Percentiles rank a stretch among this genome's conserved stretches.
phyloP scores from a whole-genome alignment of 768 basidiomycete species.

The Fomitopsis pulvina region DNA sequence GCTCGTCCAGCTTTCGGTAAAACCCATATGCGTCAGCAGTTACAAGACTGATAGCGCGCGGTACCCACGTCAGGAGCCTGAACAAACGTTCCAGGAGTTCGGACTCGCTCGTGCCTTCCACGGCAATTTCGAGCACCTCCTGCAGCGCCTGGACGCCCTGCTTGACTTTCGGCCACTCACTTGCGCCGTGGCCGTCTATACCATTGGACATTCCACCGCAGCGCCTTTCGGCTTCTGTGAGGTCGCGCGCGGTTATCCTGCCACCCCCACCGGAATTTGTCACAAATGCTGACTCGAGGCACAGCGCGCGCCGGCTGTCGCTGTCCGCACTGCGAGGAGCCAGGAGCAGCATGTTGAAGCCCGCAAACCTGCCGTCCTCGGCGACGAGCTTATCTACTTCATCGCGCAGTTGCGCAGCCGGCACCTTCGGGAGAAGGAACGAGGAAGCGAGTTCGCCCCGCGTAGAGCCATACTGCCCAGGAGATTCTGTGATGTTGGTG shows the following conservation, averaged over 20 bases:
- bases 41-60: conserved; percentile 3
- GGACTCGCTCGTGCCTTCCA: conserved; percentile 37
- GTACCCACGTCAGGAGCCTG: conserved; percentile 61
- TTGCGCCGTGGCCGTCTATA: conserved; percentile 52
- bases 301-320: conserved; percentile 17
- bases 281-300: conserved; percentile 49
- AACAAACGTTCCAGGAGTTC: conserved; percentile 55
- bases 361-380: conserved; percentile 53
- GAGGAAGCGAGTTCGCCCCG: conserved; percentile 63
- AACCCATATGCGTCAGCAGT: neutral
- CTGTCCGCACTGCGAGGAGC: conserved; percentile 26
- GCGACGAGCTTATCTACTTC: conserved; percentile 41
- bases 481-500: conserved; percentile 81
- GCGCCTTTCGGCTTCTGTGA: conserved; percentile 41
- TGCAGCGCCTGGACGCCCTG: conserved; percentile 46
- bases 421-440: conserved; percentile 53
- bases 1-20: conserved; percentile 14
- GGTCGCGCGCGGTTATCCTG: conserved; percentile 42
- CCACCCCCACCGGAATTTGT: conserved; percentile 74
- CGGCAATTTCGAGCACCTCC: conserved; percentile 32
- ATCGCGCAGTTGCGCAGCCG: conserved; percentile 37
- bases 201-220: conserved; percentile 72
- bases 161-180: conserved; percentile 70
- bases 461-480: conserved; percentile 42
- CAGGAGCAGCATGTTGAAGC: conserved; percentile 76